These are phyloP conservation scores for Brassica juncea DNA, from an alignment of 345 rosid species.

Conservation along the genomic window DNA sequence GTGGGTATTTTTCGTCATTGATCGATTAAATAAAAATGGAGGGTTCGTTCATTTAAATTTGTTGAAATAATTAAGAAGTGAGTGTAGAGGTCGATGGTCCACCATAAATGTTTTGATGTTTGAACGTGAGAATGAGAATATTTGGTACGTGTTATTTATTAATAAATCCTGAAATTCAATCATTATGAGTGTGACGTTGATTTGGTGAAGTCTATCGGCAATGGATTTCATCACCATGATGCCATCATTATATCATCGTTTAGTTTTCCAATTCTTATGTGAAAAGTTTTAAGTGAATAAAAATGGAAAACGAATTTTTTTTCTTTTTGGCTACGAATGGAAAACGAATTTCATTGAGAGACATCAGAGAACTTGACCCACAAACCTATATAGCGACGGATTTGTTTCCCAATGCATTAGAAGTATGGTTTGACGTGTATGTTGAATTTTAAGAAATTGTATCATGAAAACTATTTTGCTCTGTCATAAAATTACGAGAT, in stretches of 20 bases:
- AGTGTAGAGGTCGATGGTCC: slow-evolving; percentile 27
- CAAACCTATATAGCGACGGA: not conserved
- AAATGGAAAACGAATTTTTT: not conserved
- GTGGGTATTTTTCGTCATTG: slow-evolving; percentile 26
- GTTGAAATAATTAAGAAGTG: slow-evolving; percentile 4
- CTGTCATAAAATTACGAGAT: not conserved
- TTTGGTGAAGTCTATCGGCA: slow-evolving; percentile 15
- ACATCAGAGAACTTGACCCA: not conserved
- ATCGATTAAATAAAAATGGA: no score
- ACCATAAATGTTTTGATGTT: slow-evolving; percentile 19
- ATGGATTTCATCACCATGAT: slow-evolving; percentile 35
- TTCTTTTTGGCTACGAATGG: not conserved
- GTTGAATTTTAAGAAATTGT: not conserved
- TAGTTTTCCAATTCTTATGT: slow-evolving; percentile 1
- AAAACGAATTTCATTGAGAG: not conserved
- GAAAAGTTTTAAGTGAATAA: not conserved
- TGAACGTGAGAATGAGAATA: slow-evolving; percentile 25
- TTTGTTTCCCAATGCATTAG: not conserved
- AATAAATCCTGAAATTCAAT: slow-evolving; percentile 18
- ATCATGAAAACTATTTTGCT: not conserved
- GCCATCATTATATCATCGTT: slow-evolving; percentile 19
- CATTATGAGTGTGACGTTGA: slow-evolving; percentile 28
- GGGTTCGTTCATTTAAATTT: not conserved
- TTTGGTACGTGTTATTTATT: slow-evolving; percentile 27
- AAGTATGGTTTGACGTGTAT: not conserved